A percentile compares a stretch with the other conserved stretches of the same genome.
phyloP scores from a whole-genome alignment of 345 rosid species.

The Psidium friedrichsthalianum region DNA sequence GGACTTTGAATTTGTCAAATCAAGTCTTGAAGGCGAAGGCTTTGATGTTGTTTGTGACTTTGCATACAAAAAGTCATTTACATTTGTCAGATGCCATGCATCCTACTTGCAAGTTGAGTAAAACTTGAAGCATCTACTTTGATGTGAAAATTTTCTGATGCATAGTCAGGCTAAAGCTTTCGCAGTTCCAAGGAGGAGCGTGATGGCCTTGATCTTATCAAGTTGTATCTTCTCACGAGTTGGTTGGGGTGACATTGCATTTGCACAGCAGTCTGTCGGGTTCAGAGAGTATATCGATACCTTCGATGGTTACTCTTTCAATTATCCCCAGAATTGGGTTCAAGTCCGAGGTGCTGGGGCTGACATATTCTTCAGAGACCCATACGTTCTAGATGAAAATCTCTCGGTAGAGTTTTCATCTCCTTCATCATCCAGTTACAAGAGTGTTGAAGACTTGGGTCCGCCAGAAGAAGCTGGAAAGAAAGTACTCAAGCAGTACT shows the following conservation, averaged over 20 bases:
- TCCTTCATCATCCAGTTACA: conserved; percentile 80
- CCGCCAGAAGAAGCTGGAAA: conserved; percentile 74
- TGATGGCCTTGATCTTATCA: conserved; percentile 47
- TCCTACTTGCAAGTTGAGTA: background rate
- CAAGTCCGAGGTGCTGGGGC: conserved; percentile 93
- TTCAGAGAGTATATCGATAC: conserved; percentile 77
- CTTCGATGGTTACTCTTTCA: conserved; percentile 85
- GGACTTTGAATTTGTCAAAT: conserved; percentile 79
- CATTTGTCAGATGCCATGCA: background rate
- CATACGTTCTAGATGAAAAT: conserved; percentile 77
- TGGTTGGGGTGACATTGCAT: conserved; percentile 14
- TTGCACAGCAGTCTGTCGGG: conserved; percentile 34
- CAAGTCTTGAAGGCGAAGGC: conserved; percentile 89
- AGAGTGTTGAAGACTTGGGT: conserved; percentile 78
- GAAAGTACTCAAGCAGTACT: conserved; percentile 70
- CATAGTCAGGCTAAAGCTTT: conserved; percentile 57
- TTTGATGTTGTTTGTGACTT: conserved; percentile 86
- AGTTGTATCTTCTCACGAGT: conserved; percentile 31
- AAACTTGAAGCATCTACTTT: background rate
- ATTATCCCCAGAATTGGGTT: conserved; percentile 83
- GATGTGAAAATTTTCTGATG: conserved; percentile 9
- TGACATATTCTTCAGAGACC: conserved; percentile 90
- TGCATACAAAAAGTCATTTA: background rate
- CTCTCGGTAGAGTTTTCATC: conserved; percentile 84
- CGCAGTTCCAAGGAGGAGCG: conserved; percentile 74